Base-by-base conservation (phyloP, 768 basidiomycete genomes). In the Lepiota brunneoincarnata region DNA sequence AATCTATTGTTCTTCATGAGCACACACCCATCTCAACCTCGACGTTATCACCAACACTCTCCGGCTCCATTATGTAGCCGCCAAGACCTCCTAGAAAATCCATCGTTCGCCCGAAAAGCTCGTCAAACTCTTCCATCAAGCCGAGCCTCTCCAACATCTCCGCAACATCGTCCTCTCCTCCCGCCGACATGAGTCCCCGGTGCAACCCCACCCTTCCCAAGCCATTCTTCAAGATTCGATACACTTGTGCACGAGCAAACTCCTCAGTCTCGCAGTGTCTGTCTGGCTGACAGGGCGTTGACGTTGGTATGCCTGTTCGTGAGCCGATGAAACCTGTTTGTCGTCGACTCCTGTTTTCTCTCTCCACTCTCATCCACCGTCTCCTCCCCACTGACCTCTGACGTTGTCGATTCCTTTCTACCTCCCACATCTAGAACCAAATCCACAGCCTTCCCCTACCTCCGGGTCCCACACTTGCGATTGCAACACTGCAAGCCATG, bases 161-260 rank as follows among this genome's bases (percentile, higher is more conserved):
- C 45, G 73, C 67, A 24, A 77, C 65, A 55, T 76, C 72, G 15
- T 67, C 71, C 0, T 62, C 61, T 6, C 64, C 67, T 11, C 59
- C 64, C 14, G 56, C 58, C 63, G 3, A 59, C 12, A n/a, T n/a
- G n/a, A n/a, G n/a, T 20, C 31, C 17, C 49, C 44, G 14, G 24
- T 15, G 17, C 53, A 40, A 17, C 44, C n/a, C 51, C 58, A 51
- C 67, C 48, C 67, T 62, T 62, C 24, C 61, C 62, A 39, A 90
- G 57, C 89, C 89, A 92, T 57, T 87, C 87, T 59, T 91, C 89
- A 40, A 92, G 63, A 7, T 66, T 72, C 10, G 79, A 76, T 23
- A 80, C 76, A 0, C 84, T 86, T 0, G 75, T 72, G n/a, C 3
- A 88, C 69, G 26, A 91, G 72, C 44, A 91, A 61, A 59, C 89